Conservation (phyloP, 495 filamentous ascomycete genomes). For the Xylaria bambusicola region DNA sequence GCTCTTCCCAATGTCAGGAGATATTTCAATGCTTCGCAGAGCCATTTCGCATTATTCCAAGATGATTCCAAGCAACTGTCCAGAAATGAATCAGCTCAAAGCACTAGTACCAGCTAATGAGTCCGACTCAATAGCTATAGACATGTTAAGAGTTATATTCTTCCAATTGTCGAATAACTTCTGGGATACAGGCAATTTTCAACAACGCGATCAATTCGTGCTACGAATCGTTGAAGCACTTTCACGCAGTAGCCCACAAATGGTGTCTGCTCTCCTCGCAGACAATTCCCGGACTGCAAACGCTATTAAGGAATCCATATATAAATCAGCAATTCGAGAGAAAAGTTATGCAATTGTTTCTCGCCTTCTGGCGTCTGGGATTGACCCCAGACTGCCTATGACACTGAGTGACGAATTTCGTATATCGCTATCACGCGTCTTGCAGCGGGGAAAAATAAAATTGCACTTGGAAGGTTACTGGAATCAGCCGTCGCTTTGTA, state of each 20-base stretch:
- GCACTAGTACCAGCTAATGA: background rate
- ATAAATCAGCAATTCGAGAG: conserved; percentile 4
- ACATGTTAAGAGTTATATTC: conserved; percentile 2
- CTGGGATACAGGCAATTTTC: background rate
- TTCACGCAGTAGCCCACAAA: background rate
- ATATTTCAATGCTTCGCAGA: background rate
- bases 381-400: background rate
- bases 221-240: background rate
- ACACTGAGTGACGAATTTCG: too few relatives aligned
- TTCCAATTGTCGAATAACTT: conserved; percentile 1
- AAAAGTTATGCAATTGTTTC: background rate
- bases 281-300: background rate
- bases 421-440: too few relatives aligned
- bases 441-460: background rate
- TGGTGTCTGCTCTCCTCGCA: background rate
- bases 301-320: conserved; percentile 6
- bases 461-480: too few relatives aligned
- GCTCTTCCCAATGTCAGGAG: background rate
- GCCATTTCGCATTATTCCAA: background rate
- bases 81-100: background rate
- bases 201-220: background rate
- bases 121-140: background rate
- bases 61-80: background rate
- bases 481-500: too few relatives aligned
- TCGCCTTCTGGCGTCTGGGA: background rate